Evolutionary conservation across 1,284 basidiomycete species (phyloP).

Genomic region (Fomitopsis betulina): DNA sequence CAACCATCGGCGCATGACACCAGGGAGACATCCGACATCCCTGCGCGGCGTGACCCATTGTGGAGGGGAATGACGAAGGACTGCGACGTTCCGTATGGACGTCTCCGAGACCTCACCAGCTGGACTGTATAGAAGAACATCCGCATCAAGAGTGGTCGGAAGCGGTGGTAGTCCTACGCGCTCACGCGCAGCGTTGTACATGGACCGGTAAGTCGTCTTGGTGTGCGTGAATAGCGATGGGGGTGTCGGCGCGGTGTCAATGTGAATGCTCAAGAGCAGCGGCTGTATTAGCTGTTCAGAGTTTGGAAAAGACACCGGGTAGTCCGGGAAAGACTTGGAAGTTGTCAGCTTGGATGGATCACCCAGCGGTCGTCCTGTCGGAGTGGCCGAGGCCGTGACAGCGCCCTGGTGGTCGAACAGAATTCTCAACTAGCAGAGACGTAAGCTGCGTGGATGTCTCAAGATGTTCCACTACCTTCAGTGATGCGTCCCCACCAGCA

Average conservation of each 20-base stretch:
- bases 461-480: conserved; percentile 29
- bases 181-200: conserved; percentile 57
- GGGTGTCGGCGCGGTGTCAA: conserved; percentile 52
- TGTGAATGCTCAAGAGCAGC: conserved; percentile 32
- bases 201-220: conserved; percentile 61
- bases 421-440: background rate
- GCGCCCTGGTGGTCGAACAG: background rate
- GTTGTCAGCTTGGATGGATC: background rate
- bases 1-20: conserved; percentile 62
- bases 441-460: conserved; percentile 5
- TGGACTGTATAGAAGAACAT: conserved; percentile 63
- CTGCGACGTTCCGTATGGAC: conserved; percentile 66
- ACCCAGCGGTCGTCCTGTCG: background rate
- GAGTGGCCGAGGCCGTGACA: background rate
- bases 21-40: conserved; percentile 61
- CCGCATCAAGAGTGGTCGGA: conserved; percentile 28
- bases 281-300: background rate
- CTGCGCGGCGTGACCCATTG: conserved; percentile 62
- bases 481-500: conserved; percentile 16
- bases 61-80: conserved; percentile 32
- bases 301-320: background rate
- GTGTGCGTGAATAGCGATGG: conserved; percentile 55
- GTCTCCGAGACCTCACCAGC: conserved; percentile 52
- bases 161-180: conserved; percentile 42
- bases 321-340: background rate